Evolutionary conservation across 495 filamentous ascomycete species (phyloP).

Genomic region (Margaritispora aquatica): DNA sequence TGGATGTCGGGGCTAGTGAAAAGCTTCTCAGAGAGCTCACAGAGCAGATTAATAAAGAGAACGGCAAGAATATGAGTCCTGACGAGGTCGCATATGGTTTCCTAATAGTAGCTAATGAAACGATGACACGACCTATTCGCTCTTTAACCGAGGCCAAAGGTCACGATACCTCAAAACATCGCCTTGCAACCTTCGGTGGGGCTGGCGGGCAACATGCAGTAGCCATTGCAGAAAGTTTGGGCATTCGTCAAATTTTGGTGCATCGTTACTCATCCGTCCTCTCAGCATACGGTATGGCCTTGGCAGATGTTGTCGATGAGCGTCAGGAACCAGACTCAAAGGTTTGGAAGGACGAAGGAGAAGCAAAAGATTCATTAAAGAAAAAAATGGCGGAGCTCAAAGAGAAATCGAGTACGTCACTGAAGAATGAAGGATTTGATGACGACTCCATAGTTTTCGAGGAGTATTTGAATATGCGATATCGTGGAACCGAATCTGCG

Average conservation of each 20-base stretch:
- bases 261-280: conserved; percentile 92
- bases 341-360: conserved; percentile 59
- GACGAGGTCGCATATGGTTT: conserved; percentile 93
- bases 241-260: conserved; percentile 80
- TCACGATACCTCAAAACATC: conserved; percentile 83
- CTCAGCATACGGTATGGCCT: conserved; percentile 93
- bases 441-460: conserved; percentile 70
- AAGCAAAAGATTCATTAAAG: conserved; percentile 44
- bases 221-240: conserved; percentile 86
- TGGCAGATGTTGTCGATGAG: conserved; percentile 94
- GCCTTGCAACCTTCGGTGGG: conserved; percentile 88
- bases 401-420: conserved; percentile 54
- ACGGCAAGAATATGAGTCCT: conserved; percentile 60
- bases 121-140: conserved; percentile 90
- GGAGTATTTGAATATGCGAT: conserved; percentile 86
- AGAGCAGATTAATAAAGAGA: conserved; percentile 60
- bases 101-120: conserved; percentile 89
- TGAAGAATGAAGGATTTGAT: conserved; percentile 69
- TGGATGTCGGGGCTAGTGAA: conserved; percentile 73
- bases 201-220: conserved; percentile 95
- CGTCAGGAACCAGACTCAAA: conserved; percentile 82
- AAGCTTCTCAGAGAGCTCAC: conserved; percentile 74
- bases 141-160: conserved; percentile 91
- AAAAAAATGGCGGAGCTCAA: conserved; percentile 58
- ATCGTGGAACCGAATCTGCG: conserved; percentile 80